Base-by-base conservation (phyloP, 2,329 filamentous ascomycete species). In the Thermoascus crustaceus region DNA sequence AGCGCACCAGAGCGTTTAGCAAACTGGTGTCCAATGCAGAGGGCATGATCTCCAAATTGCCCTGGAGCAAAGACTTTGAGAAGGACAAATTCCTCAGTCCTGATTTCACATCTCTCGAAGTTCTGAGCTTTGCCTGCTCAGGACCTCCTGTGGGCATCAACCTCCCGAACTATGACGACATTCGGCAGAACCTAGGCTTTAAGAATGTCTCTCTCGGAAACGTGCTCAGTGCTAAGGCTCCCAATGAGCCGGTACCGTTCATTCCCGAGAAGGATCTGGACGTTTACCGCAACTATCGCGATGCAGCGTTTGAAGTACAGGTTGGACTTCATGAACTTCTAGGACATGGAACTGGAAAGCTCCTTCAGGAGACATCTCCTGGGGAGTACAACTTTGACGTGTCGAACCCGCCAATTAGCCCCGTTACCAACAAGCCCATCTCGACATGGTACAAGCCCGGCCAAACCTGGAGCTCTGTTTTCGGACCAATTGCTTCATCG, bases 1-100 rank as follows among this genome's bases (percentile, higher is more conserved):
- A 95, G 58, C 80, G 89, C 13, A 98, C 89, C 1, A 76, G 75
- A 39, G 85, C 88, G 1, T 96, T 96, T 54, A 82, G 82, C 5
- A 81, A 83, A 47, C 75, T 96, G 1, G 91, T 96, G 4, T 73
- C 80, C 13, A 80, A 80, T 17, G 88, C 91, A 0, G 82, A 87
- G 7, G 69, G 70, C 30, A 80, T 94, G 55, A 95, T 98, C 34
- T 85, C 87, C 5, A 78, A 93, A 43, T 68, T 98, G 9, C 91
- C 91, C 0, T 98, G 91, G 91, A 68, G 71, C 22, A 74, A 76
- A 30, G 83, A 85, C 0, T 98, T 96, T 47, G 91, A 98, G 58
- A 96, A 96, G 63, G 88, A 95, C 67, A 87, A 83, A 53, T 98
- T 98, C 62, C 65, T 94, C 22, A 89, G 85, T 34, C 91, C 91